phyloP scores from a whole-genome alignment of 2,329 filamentous ascomycete genomes.

The Neofusicoccum parvum region DNA sequence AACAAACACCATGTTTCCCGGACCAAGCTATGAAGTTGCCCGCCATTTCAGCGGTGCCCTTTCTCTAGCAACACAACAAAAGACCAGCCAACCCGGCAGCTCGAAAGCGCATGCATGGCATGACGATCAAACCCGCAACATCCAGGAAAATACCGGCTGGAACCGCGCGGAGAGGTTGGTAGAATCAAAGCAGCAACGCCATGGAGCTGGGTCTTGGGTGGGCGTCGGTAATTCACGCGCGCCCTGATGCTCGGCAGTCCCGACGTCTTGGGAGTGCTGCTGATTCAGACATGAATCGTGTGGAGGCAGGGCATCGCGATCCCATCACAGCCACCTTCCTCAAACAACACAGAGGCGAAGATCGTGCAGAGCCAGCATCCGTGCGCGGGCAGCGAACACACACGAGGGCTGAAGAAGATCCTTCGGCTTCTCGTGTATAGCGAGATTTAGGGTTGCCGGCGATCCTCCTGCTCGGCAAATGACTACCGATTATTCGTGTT shows the following conservation, averaged over 20 bases:
- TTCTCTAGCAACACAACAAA: background rate
- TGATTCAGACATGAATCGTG: background rate
- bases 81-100: background rate
- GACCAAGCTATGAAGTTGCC: too few relatives aligned
- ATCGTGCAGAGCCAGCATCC: background rate
- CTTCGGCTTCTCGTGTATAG: background rate
- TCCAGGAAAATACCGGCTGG: background rate
- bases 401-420: background rate
- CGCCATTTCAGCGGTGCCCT: too few relatives aligned
- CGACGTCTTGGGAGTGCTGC: background rate
- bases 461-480: constrained; percentile 14
- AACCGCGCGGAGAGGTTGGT: background rate
- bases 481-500: background rate
- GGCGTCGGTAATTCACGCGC: too few relatives aligned
- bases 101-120: too few relatives aligned
- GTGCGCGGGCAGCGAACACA: background rate
- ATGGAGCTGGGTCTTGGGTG: too few relatives aligned
- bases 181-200: too few relatives aligned
- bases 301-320: background rate
- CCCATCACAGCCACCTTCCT: background rate
- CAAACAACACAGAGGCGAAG: background rate
- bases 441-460: background rate
- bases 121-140: background rate
- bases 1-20: too few relatives aligned
- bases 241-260: background rate